Evolutionary conservation across 73 alveolate species (phyloP).

Genomic region (Paramecium sonneborni): DNA sequence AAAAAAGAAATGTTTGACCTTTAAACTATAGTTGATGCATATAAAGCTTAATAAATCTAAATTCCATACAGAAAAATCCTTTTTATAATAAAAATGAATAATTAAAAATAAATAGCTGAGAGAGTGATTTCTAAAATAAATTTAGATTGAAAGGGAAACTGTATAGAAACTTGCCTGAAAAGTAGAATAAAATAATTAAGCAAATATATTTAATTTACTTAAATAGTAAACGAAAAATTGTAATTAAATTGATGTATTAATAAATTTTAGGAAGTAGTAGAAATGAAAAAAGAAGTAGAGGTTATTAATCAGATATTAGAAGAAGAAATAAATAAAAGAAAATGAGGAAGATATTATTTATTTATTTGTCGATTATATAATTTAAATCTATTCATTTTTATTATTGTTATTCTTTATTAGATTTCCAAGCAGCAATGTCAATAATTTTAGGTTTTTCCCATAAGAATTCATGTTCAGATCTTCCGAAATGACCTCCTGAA

Average conservation of each 20-base stretch:
- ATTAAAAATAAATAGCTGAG: background rate
- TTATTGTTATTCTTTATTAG: background rate
- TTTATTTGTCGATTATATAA: background rate
- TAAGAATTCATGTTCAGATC: slow-evolving; percentile 77
- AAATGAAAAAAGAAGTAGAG: background rate
- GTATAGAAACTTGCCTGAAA: background rate
- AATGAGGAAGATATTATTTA: background rate
- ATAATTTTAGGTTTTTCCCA: slow-evolving; percentile 80
- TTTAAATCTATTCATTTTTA: background rate
- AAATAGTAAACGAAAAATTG: background rate
- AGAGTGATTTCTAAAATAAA: background rate
- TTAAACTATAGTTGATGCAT: no score
- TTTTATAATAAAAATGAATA: background rate
- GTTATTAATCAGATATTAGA: background rate
- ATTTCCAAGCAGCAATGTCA: background rate
- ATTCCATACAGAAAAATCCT: no score
- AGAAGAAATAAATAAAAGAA: background rate
- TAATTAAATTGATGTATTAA: background rate
- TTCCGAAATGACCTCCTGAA: slow-evolving; percentile 92
- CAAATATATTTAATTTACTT: background rate
- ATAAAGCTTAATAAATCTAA: no score
- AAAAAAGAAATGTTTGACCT: no score
- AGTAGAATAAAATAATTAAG: background rate
- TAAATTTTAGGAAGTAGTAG: background rate
- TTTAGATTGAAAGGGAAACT: background rate